Conservation (phyloP, 2,329 filamentous ascomycete genomes). For the Aureobasidium sp. region DNA sequence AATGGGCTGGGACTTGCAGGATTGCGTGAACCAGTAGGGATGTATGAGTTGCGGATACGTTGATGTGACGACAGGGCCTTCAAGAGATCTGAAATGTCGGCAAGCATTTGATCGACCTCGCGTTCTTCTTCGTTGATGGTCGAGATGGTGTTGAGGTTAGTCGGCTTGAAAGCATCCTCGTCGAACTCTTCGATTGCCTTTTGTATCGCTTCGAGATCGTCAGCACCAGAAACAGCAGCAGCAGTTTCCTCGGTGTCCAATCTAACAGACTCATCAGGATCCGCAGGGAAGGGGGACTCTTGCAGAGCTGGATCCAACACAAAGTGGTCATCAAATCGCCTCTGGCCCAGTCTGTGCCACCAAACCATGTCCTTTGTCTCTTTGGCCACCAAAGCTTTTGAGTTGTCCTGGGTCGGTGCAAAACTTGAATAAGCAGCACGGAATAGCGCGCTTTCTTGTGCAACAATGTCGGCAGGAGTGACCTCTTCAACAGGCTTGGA, state of each 20-base stretch:
- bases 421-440: constrained; percentile 73
- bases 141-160: constrained; percentile 19
- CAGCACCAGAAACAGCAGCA: constrained; percentile 18
- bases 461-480: constrained; percentile 35
- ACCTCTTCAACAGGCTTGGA: constrained; percentile 20
- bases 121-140: constrained; percentile 28
- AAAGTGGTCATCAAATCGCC: constrained; percentile 58
- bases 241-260: neutral
- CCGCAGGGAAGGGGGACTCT: constrained; percentile 23
- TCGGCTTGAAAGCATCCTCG: constrained; percentile 19
- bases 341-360: constrained; percentile 64
- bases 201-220: constrained; percentile 22
- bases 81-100: constrained; percentile 67
- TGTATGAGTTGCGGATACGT: constrained; percentile 65
- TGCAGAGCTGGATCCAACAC: constrained; percentile 44
- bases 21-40: constrained; percentile 45
- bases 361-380: constrained; percentile 62
- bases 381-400: constrained; percentile 61
- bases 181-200: constrained; percentile 24
- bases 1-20: constrained; percentile 56
- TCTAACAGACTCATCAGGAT: constrained; percentile 21
- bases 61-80: constrained; percentile 73
- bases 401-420: constrained; percentile 67
- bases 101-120: constrained; percentile 46
- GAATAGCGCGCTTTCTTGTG: constrained; percentile 63